These are phyloP conservation scores for Xylariaceae sp. DNA, from an alignment of 2,329 filamentous ascomycete species.

Conservation along the genomic window DNA sequence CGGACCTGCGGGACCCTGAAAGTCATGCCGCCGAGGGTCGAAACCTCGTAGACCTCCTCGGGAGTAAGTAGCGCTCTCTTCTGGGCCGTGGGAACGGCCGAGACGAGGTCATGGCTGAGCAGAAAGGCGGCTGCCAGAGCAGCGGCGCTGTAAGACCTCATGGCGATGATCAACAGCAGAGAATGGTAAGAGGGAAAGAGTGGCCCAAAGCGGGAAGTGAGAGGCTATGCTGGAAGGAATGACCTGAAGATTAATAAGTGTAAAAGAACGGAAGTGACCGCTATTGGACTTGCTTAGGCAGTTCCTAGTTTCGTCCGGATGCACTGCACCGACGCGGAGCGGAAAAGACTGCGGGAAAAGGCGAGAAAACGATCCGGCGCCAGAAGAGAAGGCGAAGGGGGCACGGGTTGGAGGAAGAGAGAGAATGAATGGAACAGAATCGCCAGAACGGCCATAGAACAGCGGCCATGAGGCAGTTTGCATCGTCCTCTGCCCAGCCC, in stretches of 20 bases:
- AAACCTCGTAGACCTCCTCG: conserved; percentile 22
- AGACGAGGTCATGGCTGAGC: conserved; percentile 19
- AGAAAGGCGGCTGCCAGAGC: conserved; percentile 25
- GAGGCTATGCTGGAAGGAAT: too few species aligned
- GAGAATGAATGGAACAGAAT: conserved; percentile 2
- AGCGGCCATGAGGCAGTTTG: too few species aligned
- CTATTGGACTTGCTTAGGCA: too few species aligned
- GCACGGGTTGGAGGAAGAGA: conserved; percentile 3
- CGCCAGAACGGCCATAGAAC: not conserved
- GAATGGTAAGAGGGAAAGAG: conserved; percentile 10
- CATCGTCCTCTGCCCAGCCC: too few species aligned
- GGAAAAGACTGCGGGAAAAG: too few species aligned
- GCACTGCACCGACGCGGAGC: too few species aligned
- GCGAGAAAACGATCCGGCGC: too few species aligned
- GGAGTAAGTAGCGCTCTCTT: conserved; percentile 12
- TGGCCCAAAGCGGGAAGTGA: too few species aligned
- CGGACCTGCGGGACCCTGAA: conserved; percentile 32
- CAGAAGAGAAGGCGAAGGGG: not conserved
- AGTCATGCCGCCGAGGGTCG: conserved; percentile 31
- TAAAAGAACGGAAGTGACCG: too few species aligned
- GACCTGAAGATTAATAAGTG: too few species aligned
- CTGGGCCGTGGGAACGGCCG: conserved; percentile 20
- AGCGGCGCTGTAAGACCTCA: conserved; percentile 27
- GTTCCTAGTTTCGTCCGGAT: too few species aligned
- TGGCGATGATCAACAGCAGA: conserved; percentile 20